These are phyloP conservation scores for Aspergillus ostianus DNA, from an alignment of 495 filamentous ascomycete genomes.

Conservation along the genomic window DNA sequence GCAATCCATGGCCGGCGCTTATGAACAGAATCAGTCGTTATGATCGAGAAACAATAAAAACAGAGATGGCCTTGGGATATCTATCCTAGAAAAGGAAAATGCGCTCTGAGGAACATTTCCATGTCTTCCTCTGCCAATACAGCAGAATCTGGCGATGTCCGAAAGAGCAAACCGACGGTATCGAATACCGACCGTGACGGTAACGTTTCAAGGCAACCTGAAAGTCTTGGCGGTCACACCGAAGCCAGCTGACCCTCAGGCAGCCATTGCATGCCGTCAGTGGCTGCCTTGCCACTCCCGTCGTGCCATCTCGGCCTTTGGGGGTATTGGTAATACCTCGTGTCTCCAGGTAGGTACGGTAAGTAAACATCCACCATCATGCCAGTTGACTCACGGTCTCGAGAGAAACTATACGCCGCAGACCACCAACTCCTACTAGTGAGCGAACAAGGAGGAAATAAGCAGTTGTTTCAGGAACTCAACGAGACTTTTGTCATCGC, in stretches of 20 bases:
- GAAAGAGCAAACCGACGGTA: background rate
- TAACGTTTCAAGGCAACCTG: background rate
- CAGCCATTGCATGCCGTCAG: constrained; percentile 5
- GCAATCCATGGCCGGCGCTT: background rate
- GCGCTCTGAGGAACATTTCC: background rate
- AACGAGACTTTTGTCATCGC: background rate
- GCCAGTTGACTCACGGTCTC: background rate
- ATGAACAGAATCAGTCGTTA: background rate
- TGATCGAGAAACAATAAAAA: background rate
- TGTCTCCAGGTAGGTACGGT: too few species aligned
- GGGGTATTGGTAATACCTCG: too few species aligned
- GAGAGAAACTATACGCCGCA: background rate
- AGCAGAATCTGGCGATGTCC: background rate
- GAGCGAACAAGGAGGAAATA: background rate
- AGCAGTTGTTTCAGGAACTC: background rate
- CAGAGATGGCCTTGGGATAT: background rate
- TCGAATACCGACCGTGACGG: background rate
- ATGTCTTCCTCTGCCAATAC: background rate
- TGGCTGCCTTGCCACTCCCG: too few species aligned
- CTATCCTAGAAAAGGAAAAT: background rate
- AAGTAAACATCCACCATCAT: background rate
- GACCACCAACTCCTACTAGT: background rate
- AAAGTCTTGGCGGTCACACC: constrained; percentile 5
- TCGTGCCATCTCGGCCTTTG: too few species aligned
- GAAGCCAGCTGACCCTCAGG: constrained; percentile 15